Evolutionary conservation across 441 rosid species (phyloP).

Genomic region (Pelargonium fulgidum): DNA sequence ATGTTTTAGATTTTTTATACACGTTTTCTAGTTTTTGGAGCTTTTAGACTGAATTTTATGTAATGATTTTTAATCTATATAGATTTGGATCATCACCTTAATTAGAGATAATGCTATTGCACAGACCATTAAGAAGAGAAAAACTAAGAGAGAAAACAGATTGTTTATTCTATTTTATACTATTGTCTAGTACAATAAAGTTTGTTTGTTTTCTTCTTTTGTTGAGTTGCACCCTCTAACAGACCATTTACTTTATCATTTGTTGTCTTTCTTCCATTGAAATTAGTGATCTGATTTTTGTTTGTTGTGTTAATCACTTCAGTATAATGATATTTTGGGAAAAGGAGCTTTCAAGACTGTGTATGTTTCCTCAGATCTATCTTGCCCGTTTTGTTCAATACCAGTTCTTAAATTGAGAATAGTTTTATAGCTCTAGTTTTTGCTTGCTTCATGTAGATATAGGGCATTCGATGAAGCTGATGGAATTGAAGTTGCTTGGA

Average conservation of each 20-base stretch:
- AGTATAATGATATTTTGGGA: constrained; percentile 71
- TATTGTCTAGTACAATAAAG: not conserved
- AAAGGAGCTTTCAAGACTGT: constrained; percentile 92
- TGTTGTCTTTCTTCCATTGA: not conserved
- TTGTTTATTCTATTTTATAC: no score
- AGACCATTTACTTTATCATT: not conserved
- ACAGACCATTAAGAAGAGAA: not conserved
- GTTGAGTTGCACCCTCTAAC: not conserved
- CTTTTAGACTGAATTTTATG: not conserved
- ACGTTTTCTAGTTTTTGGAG: not conserved
- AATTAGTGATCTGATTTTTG: not conserved
- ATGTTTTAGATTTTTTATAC: not conserved
- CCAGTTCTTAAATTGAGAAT: not conserved
- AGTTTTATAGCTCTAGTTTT: not conserved
- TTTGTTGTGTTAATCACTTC: constrained; percentile 24
- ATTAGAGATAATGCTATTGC: not conserved
- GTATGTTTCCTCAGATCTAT: constrained; percentile 40
- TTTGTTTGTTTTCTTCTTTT: not conserved
- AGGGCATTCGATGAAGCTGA: constrained; percentile 69
- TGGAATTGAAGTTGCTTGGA: constrained; percentile 88
- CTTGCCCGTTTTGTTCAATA: not conserved
- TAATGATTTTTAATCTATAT: not conserved
- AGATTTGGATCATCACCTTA: not conserved
- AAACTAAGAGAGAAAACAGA: not conserved
- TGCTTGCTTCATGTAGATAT: constrained; percentile 33